Base-by-base conservation (phyloP, 1,284 basidiomycete species). In the Apiotrichum gamsii region DNA sequence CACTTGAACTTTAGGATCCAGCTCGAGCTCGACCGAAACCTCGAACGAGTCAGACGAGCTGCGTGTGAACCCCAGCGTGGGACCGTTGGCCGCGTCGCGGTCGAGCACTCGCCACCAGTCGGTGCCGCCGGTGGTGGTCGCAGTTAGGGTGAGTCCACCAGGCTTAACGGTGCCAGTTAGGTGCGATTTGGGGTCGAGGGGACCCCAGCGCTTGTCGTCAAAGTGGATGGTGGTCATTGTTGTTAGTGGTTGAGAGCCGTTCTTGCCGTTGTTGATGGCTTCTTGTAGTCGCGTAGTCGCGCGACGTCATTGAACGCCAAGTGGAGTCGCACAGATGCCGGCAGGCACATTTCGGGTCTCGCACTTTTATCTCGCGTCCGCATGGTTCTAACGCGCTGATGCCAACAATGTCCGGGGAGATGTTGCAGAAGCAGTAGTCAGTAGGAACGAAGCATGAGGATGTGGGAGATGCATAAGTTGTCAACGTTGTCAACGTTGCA, bases 101-200 rank as follows among this genome's bases (percentile, higher is more conserved):
- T 52, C 56, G 1, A 57, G 55, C 11, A 48, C 54, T 4, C 60
- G 51, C 64, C 64, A 65, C 59, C 60, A 65, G 52, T 64, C 59
- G 0, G 59, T 62, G 1, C 49, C 57, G 18, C 49, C 52, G 6
- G 45, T 46, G 0, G 45, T 39, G 31, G 19, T 33, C 28, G 23
- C 23, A 2, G 32, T 31, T 10, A 56, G 25, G 20, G 39, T 50
- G 2, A 23, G 24, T 11, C 52, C 52, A 19, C 18, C 38, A 11
- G 44, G 39, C 1, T 6, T 19, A 20, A 43, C 30, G 5, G 25
- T 32, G 36, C 49, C 52, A 9, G 43, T 20, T 21, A 54, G 43
- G 1, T 36, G 11, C 19, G 24, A 8, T 24, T 10, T 8, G 2
- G 30, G 16, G 35, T 44, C 20, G 19, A 54, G 49, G 0, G 52